Base-by-base conservation (phyloP, 192 early-diverging fungal species). In the Physocladia obscura region DNA sequence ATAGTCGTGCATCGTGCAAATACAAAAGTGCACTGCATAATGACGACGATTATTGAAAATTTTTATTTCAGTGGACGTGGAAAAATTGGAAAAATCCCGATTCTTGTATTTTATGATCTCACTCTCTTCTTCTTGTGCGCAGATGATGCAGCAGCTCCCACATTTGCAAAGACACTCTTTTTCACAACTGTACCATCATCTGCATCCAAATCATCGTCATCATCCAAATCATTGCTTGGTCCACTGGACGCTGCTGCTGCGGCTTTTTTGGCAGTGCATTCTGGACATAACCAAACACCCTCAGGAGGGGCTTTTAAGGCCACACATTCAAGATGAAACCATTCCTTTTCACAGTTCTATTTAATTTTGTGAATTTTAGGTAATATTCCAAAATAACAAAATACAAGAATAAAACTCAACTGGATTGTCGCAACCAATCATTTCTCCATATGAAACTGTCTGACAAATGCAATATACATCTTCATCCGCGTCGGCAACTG, bases 271-370 rank as follows among this genome's bases (percentile, higher is more conserved):
- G 26, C 31, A 22, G 44, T 58, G 50, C 69, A 71, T 22, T 71
- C 69, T 24, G 69, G 69, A 35, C 87, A 89, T 62, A 81, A 88
- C 89, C 89, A 91, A 5, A 79, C 76, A 0, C 89, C 89, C 36
- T 79, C 82, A 17, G 89, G 89, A n/a, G 87, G 84, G 22, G 74
- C 88, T 35, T 70, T 60, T 15, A 91, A 70, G 17, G 85, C 89
- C 35, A 90, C 85, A 62, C 89, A 91, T 4, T 82, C 88, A 54
- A 89, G 74, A 71, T 91, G 89, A 62, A 91, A 91, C 89, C 89
- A 91, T 79, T 91, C 89, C 60, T 83, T 79, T 0, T 80, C 77
- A 61, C 89, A 91, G 24, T 85, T 69, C 84, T 88, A 50, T 5
- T 15, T 30, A 57, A 40, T 31, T n/a, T 31, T n/a, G 38, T 34